A percentile compares a stretch with the other conserved stretches of the same genome.
These are phyloP conservation scores for Fusarium circinatum DNA, from an alignment of 2,329 filamentous ascomycete genomes.

Conservation along the genomic window DNA sequence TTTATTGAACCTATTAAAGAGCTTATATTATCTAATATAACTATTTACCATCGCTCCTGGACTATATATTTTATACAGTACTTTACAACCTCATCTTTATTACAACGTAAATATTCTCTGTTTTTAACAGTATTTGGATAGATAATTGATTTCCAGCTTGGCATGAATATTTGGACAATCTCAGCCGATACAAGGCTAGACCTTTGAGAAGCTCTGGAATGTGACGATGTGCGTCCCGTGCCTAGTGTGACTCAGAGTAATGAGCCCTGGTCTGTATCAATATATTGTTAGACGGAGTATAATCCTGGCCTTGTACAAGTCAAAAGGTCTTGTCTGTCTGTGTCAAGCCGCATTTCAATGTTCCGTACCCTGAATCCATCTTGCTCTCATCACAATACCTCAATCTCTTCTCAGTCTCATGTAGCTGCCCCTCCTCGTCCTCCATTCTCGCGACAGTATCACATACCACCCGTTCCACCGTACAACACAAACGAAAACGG, in stretches of 20 bases:
- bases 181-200: background rate
- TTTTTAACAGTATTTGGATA: background rate
- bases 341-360: accelerated
- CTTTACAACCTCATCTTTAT: too few species aligned
- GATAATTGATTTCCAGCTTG: background rate
- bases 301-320: too few species aligned
- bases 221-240: background rate
- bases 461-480: background rate
- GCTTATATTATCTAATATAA: too few species aligned
- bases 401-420: background rate
- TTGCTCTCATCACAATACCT: too few species aligned
- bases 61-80: too few species aligned
- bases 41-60: accelerated
- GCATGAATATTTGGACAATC: background rate
- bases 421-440: background rate
- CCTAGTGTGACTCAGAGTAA: background rate
- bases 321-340: too few species aligned
- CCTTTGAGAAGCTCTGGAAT: background rate
- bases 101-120: background rate
- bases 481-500: background rate
- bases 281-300: accelerated
- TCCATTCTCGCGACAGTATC: background rate
- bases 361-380: background rate
- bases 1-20: too few species aligned
- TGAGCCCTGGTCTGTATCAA: too few species aligned